These are phyloP conservation scores for Bacterosira constricta DNA, from an alignment of 108 stramenopile species.

Conservation along the genomic window DNA sequence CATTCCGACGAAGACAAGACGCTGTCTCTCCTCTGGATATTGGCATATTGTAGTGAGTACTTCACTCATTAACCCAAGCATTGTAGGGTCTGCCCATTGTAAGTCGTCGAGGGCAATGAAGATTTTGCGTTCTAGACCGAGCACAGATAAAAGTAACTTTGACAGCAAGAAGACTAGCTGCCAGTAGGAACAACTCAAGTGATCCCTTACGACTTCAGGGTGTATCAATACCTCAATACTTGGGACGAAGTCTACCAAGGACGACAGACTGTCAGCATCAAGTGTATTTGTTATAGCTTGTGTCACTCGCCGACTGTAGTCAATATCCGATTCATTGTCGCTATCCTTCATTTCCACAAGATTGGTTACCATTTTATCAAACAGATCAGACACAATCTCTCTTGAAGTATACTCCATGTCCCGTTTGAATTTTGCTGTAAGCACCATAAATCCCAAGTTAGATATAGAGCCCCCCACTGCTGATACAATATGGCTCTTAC, in stretches of 20 bases:
- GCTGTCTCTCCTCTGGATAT: neutral
- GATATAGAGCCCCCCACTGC: neutral
- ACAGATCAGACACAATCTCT: neutral
- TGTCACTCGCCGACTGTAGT: neutral
- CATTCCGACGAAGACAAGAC: conserved; percentile 8
- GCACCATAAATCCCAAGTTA: conserved; percentile 1
- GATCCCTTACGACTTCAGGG: no score
- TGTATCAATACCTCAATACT: neutral
- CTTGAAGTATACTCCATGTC: neutral
- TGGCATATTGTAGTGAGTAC: neutral
- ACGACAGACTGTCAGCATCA: neutral
- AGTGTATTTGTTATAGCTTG: neutral
- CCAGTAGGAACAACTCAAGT: neutral
- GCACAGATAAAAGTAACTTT: neutral
- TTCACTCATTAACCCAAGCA: conserved; percentile 1
- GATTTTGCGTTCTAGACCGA: neutral
- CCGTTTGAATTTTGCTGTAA: conserved; percentile 9
- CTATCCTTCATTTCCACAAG: neutral
- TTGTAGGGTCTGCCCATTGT: conserved; percentile 2
- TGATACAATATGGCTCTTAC: conserved; percentile 9
- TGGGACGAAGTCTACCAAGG: neutral
- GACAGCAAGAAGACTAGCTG: conserved; percentile 1
- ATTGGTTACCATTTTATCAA: conserved; percentile 1
- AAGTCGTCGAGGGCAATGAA: neutral
- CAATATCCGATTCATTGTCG: neutral